Evolutionary conservation across 352 stramenopile species (phyloP).

Genomic region (Globisporangium sylvaticum): DNA sequence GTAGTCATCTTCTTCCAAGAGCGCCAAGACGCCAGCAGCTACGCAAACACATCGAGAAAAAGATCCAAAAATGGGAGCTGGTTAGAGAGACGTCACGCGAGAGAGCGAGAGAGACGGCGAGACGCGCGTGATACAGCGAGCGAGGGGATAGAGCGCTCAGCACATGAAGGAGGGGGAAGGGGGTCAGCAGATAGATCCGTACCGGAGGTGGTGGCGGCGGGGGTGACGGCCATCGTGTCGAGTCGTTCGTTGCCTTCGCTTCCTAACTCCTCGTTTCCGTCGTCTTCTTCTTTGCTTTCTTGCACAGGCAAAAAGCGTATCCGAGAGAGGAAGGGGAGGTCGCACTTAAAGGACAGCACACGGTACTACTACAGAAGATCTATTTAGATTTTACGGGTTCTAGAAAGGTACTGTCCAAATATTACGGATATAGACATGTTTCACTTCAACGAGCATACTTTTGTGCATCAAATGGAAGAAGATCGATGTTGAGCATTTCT

Average conservation of each 20-base stretch:
- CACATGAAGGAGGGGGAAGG: neutral
- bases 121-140: neutral
- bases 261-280: neutral
- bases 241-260: constrained; percentile 1
- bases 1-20: constrained; percentile 91
- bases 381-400: constrained; percentile 4
- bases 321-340: constrained; percentile 8
- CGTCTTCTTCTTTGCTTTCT: constrained; percentile 12
- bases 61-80: constrained; percentile 15
- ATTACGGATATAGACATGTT: constrained; percentile 4
- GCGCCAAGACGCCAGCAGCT: constrained; percentile 86
- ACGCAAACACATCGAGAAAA: constrained; percentile 3
- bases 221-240: constrained; percentile 13
- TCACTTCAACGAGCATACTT: constrained; percentile 8
- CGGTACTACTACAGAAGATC: neutral
- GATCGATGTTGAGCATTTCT: too few relatives aligned
- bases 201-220: constrained; percentile 13
- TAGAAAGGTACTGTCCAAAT: neutral
- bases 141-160: neutral
- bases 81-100: neutral
- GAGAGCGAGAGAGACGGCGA: neutral
- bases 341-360: constrained; percentile 1
- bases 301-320: constrained; percentile 9
- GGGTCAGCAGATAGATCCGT: neutral
- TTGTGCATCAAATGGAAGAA: neutral